Evolutionary conservation across 2,329 filamentous ascomycete species (phyloP).

Genomic region (Verticillium zaregamsianum): DNA sequence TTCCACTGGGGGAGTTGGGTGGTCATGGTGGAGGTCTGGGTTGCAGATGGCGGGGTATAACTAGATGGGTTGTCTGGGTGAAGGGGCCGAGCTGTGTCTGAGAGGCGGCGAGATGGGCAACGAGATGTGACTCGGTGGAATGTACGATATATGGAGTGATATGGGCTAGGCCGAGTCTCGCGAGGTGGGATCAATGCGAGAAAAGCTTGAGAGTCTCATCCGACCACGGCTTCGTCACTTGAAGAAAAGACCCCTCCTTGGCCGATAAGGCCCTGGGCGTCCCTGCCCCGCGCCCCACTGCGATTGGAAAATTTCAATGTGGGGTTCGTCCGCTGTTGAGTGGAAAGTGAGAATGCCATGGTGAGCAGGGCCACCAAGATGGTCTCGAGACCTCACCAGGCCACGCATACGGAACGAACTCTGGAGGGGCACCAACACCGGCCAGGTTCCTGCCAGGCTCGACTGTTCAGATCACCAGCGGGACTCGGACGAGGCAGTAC

Average conservation of each 20-base stretch:
- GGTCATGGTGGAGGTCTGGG: conserved; percentile 29
- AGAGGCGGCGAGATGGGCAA: background rate
- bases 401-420: no score
- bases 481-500: no score
- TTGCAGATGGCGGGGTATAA: background rate
- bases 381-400: no score
- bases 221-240: background rate
- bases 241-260: background rate
- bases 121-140: background rate
- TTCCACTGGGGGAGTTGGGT: conserved; percentile 59
- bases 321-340: background rate
- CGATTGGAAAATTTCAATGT: conserved; percentile 2
- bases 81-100: background rate
- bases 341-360: background rate
- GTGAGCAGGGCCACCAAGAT: background rate
- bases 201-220: conserved; percentile 11
- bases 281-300: conserved; percentile 2
- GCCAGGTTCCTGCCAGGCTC: no score
- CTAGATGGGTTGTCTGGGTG: background rate
- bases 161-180: no score
- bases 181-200: background rate
- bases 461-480: no score
- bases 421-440: no score
- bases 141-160: background rate
- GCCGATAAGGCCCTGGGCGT: background rate